Percentiles rank a stretch among this genome's conserved stretches.
phyloP scores from a whole-genome alignment of 148 eudicot species.

The Amaranthus palmeri region DNA sequence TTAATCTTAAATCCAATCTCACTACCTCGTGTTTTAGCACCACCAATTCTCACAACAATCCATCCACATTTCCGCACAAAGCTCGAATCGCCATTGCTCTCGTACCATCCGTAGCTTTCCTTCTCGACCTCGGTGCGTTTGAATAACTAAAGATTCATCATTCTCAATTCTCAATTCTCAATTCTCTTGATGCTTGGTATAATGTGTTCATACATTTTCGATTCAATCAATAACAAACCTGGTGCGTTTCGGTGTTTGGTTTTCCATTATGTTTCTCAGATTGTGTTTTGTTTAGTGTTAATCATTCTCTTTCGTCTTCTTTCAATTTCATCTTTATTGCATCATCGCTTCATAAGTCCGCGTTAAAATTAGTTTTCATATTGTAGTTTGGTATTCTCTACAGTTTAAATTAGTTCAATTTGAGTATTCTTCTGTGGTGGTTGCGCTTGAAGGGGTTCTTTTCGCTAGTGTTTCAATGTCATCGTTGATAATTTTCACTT shows the following conservation, averaged over 20 bases:
- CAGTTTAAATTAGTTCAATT: too few species aligned
- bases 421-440: too few species aligned
- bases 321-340: constrained; percentile 19
- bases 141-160: neutral
- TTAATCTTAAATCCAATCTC: constrained; percentile 23
- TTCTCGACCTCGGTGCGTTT: constrained; percentile 82
- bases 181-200: constrained; percentile 49
- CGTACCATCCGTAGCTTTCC: constrained; percentile 66
- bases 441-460: too few species aligned
- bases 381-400: too few species aligned
- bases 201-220: constrained; percentile 77
- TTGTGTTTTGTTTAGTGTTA: constrained; percentile 59
- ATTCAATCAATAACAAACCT: constrained; percentile 66
- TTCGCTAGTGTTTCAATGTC: too few species aligned
- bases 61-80: constrained; percentile 58
- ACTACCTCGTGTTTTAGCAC: constrained; percentile 5
- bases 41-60: constrained; percentile 35
- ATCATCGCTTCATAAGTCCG: too few species aligned
- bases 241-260: constrained; percentile 89
- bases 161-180: neutral
- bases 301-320: constrained; percentile 26
- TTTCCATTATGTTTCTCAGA: constrained; percentile 67
- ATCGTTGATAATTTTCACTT: too few species aligned
- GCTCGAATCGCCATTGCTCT: constrained; percentile 61
- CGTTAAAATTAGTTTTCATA: too few species aligned